Base-by-base conservation (phyloP, 192 early-diverging fungal genomes). In the Pilaira anomala region DNA sequence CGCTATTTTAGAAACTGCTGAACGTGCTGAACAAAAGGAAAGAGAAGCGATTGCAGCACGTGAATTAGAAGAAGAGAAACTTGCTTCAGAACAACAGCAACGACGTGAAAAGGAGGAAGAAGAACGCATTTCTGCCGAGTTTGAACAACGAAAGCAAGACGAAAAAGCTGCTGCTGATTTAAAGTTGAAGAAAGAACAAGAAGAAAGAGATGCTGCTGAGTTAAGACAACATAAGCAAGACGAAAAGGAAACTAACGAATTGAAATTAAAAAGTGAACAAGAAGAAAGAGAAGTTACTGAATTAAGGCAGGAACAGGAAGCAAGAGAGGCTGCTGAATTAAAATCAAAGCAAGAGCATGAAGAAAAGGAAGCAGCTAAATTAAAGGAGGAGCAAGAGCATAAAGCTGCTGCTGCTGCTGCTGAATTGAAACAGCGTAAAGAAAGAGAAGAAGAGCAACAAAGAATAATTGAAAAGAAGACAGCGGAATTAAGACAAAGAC, bases 401-500 rank as follows among this genome's bases (percentile, higher is more conserved):
- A 33, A 7, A 33, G 11, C 11, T 5, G 33, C 33, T 2, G 22
- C 22, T 50, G 11, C 11, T 5, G 33, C 33, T 2, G 22, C 22
- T 50, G 19, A 25, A 50, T 19, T 12, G 22, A 11, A 83, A 39
- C 57, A 86, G 33, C 75, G 80, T 81, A 33, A 60, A 82, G 3
- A 83, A 82, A 60, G 81, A 86, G 60, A 87, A 87, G 39, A 72
- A 77, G 33, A 76, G 83, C 56, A 76, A 82, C 45, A 63, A 85
- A 14, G 58, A 64, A 2, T 67, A 70, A 48, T 80, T 78, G 12
- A 78, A 82, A 28, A 73, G 68, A 8, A 82, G 88, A 40, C 82
- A 85, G 57, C 77, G 86, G 58, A 76, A 80, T 52, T 28, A 11
- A 36, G 11, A 36, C 16, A 33, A 11, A 33, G 36, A 7, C 53